Conservation (phyloP, 352 stramenopile species). For the Globisporangium radiosum region DNA sequence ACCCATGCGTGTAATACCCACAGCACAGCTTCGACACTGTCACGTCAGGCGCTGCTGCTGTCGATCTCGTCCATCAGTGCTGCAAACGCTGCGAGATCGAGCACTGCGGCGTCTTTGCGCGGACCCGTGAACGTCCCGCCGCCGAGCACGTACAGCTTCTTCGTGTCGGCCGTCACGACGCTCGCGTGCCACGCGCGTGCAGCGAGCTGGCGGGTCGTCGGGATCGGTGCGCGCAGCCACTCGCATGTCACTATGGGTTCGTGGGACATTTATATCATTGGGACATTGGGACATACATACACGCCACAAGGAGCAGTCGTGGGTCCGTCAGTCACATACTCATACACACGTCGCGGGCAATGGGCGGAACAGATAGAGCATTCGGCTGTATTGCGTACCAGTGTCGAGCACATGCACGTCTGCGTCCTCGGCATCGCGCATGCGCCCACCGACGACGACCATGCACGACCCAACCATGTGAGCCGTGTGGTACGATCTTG, state of each 20-base stretch:
- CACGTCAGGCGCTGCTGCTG: not conserved
- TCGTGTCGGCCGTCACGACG: constrained; percentile 13
- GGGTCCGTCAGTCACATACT: not conserved
- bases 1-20: no score
- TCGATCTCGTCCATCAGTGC: constrained; percentile 2
- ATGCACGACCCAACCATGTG: constrained; percentile 43
- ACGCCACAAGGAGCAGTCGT: not conserved
- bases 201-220: constrained; percentile 17
- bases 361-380: no score
- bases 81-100: constrained; percentile 37
- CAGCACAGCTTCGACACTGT: not conserved
- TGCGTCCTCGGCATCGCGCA: constrained; percentile 30
- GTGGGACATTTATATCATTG: no score
- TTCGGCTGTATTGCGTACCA: constrained; percentile 5
- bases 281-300: not conserved
- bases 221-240: constrained; percentile 45
- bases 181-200: constrained; percentile 68
- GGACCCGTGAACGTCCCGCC: constrained; percentile 57
- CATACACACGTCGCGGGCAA: no score
- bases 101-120: constrained; percentile 39
- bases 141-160: constrained; percentile 36
- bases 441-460: constrained; percentile 59
- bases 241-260: constrained; percentile 13
- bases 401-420: constrained; percentile 55
- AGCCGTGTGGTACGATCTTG: constrained; percentile 64